Base-by-base conservation (phyloP, 2,329 filamentous ascomycete species). In the Microcyclosporella mali region DNA sequence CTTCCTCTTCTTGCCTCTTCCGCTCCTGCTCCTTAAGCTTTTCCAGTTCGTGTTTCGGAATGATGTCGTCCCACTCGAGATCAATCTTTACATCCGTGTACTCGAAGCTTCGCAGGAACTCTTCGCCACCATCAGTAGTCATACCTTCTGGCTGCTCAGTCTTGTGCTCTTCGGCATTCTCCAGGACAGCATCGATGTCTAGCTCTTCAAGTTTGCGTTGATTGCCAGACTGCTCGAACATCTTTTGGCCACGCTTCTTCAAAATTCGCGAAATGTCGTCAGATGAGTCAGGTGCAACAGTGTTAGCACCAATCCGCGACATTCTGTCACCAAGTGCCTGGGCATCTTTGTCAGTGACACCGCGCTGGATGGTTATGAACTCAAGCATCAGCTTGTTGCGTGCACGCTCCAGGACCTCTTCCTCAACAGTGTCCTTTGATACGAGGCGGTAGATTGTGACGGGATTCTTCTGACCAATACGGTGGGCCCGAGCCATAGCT, bases 41-140 rank as follows among this genome's bases (percentile, higher is more conserved):
- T 12, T 89, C 89, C 14, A 98, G 77, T 58, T 95, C 82, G 6
- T 95, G 88, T 46, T 89, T 88, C 0, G 92, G 94, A 55, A 98
- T 97, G 57, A 98, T 98, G 53, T 97, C 85, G 58, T 98, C 92
- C 92, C 92, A 98, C 55, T 94, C 88, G 18, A 97, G 81, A 52
- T 97, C 77, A 47, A 97, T 85, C 68, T 97, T 97, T 66, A 97
- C 90, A 65, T 98, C 92, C 1, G 92, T 95, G 59, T 95, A 94
- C 61, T 97, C 88, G 55, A 86, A 86, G 47, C 80, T 83, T 55
- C 78, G 81, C 70, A 98, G 82, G 66, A 97, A 98, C 49, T 95
- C 94, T 62, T 95, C 90, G 69, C 92, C 92, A 59, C 92, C 94
- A 59, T 90, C 92, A 45, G 89, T 94, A 33, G 94, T 85, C 62